Evolutionary conservation across 2,329 filamentous ascomycete genomes (phyloP), one percentile per base, ranked within the genome.

Genomic region (Calonectria leucothoes): DNA sequence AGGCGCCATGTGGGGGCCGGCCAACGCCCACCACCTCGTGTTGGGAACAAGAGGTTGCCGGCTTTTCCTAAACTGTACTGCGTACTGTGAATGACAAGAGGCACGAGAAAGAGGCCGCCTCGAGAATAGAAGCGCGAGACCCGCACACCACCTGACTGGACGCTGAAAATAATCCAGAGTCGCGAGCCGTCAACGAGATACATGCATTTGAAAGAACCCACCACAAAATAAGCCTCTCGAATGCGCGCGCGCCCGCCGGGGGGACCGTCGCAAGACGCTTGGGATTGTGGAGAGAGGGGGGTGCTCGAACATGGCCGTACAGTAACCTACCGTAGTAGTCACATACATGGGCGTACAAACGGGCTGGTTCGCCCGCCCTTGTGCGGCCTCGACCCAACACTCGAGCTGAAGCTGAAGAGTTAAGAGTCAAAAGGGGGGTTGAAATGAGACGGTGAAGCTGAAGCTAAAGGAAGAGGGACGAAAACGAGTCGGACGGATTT

Each of bases 11-110:
- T 71, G 69, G 69, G 63, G 69, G 31, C 39, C 6, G 39, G 29
- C 57, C 27, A 66, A 66, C 63, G 69, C 69, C 61, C 51, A 33
- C 33, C 51, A 61, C 37, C 63, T 71, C 69, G 69, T 71, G 69
- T 71, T 66, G 61, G 51, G 2, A 59, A 51, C 37, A 27, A n/a
- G 25, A 33, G 20, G 37, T 23, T n/a, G 67, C 23, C 23, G 14
- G 7, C 7, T 31, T 35, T 27, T 27, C 4, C 4, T 23, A 27
- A 25, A 48, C 27, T 20, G 49, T 57, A 63, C 29, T 59, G 69
- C 51, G 35, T 48, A 55, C 57, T 15, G 31, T 33, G 20, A 27
- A 35, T 20, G 42, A 55, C 48, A 33, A 39, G 23, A n/a, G n/a
- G 23, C 23, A 31, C 39, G 63, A 66, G 31, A 23, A 37, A 42